Conservation (phyloP, 2,329 filamentous ascomycete species). For the Lecanicillium sp. region DNA sequence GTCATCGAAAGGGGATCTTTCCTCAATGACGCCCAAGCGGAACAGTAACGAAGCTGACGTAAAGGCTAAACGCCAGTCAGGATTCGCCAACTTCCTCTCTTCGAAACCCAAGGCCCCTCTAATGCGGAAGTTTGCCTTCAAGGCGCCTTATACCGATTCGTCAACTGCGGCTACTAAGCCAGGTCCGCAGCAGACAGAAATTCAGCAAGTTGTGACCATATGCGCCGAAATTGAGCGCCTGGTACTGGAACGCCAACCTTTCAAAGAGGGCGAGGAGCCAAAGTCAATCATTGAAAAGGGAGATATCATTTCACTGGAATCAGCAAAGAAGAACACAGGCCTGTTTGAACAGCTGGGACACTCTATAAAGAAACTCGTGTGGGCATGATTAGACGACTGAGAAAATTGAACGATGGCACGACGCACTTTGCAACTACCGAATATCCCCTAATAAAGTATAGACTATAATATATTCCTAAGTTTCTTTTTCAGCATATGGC, state of each 20-base stretch:
- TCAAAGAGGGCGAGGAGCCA: constrained; percentile 30
- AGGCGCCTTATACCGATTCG: constrained; percentile 45
- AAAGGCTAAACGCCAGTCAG: constrained; percentile 18
- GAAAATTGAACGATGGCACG: too few relatives aligned
- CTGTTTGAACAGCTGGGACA: constrained; percentile 82
- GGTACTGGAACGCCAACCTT: constrained; percentile 40
- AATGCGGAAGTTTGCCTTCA: constrained; percentile 42
- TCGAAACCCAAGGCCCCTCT: constrained; percentile 24
- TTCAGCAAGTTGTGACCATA: constrained; percentile 52
- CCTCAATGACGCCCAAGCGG: constrained; percentile 1
- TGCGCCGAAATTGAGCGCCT: constrained; percentile 70
- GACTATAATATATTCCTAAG: not conserved
- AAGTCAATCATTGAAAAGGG: constrained; percentile 44
- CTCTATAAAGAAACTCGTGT: constrained; percentile 88
- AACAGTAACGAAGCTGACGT: constrained; percentile 13
- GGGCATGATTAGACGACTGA: too few relatives aligned
- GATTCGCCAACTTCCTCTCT: constrained; percentile 34
- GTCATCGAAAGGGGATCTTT: constrained; percentile 37
- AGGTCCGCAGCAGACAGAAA: constrained; percentile 39
- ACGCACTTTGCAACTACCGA: too few relatives aligned
- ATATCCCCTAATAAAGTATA: constrained; percentile 2
- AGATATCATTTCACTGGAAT: constrained; percentile 74
- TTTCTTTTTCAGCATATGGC: constrained; percentile 3
- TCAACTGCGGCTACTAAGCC: constrained; percentile 45
- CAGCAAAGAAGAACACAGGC: constrained; percentile 81